phyloP scores from a whole-genome alignment of 2,329 filamentous ascomycete genomes.

The Clonostachys rhizophaga region DNA sequence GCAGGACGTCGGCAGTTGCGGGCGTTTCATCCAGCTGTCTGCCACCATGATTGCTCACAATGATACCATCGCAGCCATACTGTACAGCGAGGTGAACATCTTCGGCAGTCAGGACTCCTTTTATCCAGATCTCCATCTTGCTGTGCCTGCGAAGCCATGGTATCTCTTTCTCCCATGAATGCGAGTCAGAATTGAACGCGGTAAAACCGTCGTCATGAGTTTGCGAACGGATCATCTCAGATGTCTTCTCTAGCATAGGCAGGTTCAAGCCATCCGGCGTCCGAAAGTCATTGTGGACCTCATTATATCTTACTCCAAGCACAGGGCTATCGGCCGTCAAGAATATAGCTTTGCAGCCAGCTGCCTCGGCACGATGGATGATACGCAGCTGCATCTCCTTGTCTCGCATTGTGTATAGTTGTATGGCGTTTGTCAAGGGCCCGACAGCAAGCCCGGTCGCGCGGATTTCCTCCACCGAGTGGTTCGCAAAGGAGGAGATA shows the following conservation, averaged over 20 bases:
- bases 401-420: background rate
- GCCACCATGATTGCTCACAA: constrained; percentile 37
- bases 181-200: constrained; percentile 15
- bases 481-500: constrained; percentile 30
- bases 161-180: constrained; percentile 43
- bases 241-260: background rate
- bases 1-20: constrained; percentile 31
- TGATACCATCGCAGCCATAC: constrained; percentile 18
- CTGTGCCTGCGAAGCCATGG: constrained; percentile 42
- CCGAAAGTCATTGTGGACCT: constrained; percentile 37
- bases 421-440: background rate
- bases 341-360: background rate
- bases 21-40: constrained; percentile 37
- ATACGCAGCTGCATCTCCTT: background rate
- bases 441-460: background rate
- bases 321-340: background rate
- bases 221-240: background rate
- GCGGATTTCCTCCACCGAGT: background rate
- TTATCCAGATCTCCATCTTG: constrained; percentile 43
- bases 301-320: background rate
- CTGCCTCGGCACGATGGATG: background rate
- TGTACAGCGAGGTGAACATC: constrained; percentile 24
- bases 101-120: constrained; percentile 34
- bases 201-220: background rate
- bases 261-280: constrained; percentile 25